phyloP scores from a whole-genome alignment of 139 green algal genomes.

The Parachlorella kessleri region DNA sequence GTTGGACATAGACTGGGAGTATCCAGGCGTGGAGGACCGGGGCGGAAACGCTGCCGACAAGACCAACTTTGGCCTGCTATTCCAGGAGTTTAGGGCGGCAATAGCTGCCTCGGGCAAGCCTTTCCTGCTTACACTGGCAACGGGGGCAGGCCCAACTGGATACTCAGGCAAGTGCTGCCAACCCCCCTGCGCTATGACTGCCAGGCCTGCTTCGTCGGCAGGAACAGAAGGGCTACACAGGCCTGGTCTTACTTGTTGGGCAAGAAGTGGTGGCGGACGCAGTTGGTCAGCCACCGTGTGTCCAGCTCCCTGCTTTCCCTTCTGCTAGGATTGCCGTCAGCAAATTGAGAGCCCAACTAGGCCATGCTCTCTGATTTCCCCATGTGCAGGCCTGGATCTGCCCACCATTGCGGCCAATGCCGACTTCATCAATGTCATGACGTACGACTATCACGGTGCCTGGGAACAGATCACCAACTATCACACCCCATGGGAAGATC shows the following conservation, averaged over 20 bases:
- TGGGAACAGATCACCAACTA: conserved; percentile 24
- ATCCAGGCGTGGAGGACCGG: conserved; percentile 3
- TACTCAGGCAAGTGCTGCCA: not conserved
- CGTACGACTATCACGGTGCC: conserved; percentile 30
- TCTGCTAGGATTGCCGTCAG: too few species aligned
- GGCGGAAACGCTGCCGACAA: conserved; percentile 13
- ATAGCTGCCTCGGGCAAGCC: not conserved
- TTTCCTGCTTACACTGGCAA: conserved; percentile 29
- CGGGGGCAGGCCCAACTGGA: conserved; percentile 8
- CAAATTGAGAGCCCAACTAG: too few species aligned
- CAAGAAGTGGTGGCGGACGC: too few species aligned
- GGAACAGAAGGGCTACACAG: too few species aligned
- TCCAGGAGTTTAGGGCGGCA: conserved; percentile 23
- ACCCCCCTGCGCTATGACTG: too few species aligned
- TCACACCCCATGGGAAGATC: conserved; percentile 25
- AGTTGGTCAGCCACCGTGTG: too few species aligned
- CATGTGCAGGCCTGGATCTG: conserved; percentile 32
- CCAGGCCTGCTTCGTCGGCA: too few species aligned
- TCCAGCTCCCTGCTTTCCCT: too few species aligned
- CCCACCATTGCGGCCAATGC: conserved; percentile 2
- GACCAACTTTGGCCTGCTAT: not conserved
- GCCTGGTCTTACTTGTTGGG: too few species aligned
- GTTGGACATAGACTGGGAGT: conserved; percentile 29
- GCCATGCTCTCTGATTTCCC: too few species aligned
- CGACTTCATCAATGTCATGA: conserved; percentile 38